Base-by-base conservation (phyloP, 208 protist genomes). In the Trypanosoma theileri region DNA sequence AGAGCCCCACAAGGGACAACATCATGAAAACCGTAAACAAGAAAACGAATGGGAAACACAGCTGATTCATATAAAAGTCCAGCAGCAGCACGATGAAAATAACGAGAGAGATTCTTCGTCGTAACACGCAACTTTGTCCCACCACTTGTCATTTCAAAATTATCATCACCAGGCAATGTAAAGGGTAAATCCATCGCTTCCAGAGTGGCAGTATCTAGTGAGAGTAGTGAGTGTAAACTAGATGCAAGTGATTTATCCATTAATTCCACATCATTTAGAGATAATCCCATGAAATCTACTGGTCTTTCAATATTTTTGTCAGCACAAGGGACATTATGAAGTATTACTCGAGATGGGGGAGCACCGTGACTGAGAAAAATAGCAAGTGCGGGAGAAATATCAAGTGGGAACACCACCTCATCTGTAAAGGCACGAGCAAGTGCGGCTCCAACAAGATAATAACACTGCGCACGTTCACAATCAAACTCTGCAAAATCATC, bases 401-500 rank as follows among this genome's bases (percentile, higher is more conserved):
- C 79, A 6, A 96, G 73, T 19, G 90, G 90, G 35, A 95, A 83
- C 14, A 93, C 79, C 40, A 92, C 76, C 55, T 80, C 82, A 54
- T 96, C 90, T 0, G 84, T 28, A 66, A 96, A 96, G 11, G 87
- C 86, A 16, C 90, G 81, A 45, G 87, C 90, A 3, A 96, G 77
- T 8, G 84, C 87, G 50, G 82, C 82, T 53, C 90, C 90, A n/a
- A 92, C 62, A 40, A 81, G 60, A 60, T 93, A 96, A 71, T 83
- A 88, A 24, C 75, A 75, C 60, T 69, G 77, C 26, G 79, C 70
- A 0, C 74, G 77, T 61, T 85, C 68, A 1, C 71, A 60, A 46
- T 86, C 75, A 53, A 77, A 73, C 50, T 84, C 59, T 16, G 77
- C 74, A 64, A 80, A 91, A 65, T 88, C 84, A 21, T 67, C 63